Conservation (phyloP, 2,329 filamentous ascomycete genomes). For the Beauveria scarabaeidicola region DNA sequence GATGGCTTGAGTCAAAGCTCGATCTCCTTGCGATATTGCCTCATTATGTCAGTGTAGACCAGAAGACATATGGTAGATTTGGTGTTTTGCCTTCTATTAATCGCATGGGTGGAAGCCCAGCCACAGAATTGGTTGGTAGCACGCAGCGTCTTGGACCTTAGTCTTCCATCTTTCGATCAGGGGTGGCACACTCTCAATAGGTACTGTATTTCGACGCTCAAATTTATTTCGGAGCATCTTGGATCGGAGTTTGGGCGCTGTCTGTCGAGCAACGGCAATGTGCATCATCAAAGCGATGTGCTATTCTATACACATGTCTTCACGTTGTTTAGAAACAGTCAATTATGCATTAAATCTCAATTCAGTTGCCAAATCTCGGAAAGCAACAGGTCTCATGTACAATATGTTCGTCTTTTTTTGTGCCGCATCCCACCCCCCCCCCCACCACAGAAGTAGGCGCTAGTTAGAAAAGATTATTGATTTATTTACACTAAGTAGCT, state of each 20-base stretch:
- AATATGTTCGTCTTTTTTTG: too few species aligned
- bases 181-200: neutral
- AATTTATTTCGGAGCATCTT: neutral
- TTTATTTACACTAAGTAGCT: too few species aligned
- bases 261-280: neutral
- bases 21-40: constrained; percentile 77
- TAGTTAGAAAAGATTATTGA: too few species aligned
- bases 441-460: too few species aligned
- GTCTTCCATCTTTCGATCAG: constrained; percentile 16
- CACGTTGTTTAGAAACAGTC: neutral
- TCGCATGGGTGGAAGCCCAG: constrained; percentile 32
- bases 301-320: neutral
- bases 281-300: neutral
- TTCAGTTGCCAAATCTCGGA: too few species aligned
- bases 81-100: constrained; percentile 66
- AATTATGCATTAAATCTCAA: neutral
- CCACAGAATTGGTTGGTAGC: constrained; percentile 51
- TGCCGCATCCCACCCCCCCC: too few species aligned
- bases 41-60: constrained; percentile 89
- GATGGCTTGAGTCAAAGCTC: constrained; percentile 82
- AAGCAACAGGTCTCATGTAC: too few species aligned
- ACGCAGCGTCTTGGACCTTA: constrained; percentile 63
- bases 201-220: neutral
- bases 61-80: constrained; percentile 91
- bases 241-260: constrained; percentile 3